Evolutionary conservation across 1,284 basidiomycete genomes (phyloP).

Genomic region (Polyporus tsugae): DNA sequence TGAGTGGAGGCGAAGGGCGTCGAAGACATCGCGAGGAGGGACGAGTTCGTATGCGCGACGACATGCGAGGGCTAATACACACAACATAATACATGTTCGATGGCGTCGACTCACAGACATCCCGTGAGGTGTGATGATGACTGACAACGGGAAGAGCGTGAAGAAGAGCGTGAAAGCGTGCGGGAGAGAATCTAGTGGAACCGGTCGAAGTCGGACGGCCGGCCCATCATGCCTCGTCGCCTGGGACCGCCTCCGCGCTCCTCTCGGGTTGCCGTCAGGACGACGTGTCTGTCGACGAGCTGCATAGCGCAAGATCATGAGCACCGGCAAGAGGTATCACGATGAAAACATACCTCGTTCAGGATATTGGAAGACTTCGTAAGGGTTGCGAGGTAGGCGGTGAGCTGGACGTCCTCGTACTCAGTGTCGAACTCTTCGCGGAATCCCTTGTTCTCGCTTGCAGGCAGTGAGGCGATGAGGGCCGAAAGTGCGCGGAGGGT

Average conservation of each 20-base stretch:
- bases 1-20: too few species aligned
- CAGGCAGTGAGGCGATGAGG: slow-evolving; percentile 86
- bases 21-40: too few species aligned
- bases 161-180: not conserved
- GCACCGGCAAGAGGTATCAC: not conserved
- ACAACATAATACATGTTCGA: slow-evolving; percentile 26
- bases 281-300: slow-evolving; percentile 48
- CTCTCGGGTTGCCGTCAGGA: slow-evolving; percentile 44
- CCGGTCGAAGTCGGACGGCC: slow-evolving; percentile 60
- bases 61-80: slow-evolving; percentile 29
- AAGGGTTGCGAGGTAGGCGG: slow-evolving; percentile 86
- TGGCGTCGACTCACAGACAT: not conserved
- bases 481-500: slow-evolving; percentile 87
- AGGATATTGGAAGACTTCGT: slow-evolving; percentile 89
- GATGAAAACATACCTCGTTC: slow-evolving; percentile 77
- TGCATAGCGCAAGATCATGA: slow-evolving; percentile 17
- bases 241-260: slow-evolving; percentile 39
- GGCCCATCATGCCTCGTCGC: slow-evolving; percentile 44
- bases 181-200: slow-evolving; percentile 45
- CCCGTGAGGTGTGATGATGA: not conserved
- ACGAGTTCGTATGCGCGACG: slow-evolving; percentile 27
- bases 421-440: slow-evolving; percentile 90
- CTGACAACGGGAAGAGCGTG: slow-evolving; percentile 1
- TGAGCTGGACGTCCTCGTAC: slow-evolving; percentile 95
- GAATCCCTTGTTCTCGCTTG: slow-evolving; percentile 82